Percentiles rank a stretch among this genome's conserved stretches.
These are phyloP conservation scores for Allium fistulosum DNA, from an alignment of 106 monocot species.

Conservation along the genomic window DNA sequence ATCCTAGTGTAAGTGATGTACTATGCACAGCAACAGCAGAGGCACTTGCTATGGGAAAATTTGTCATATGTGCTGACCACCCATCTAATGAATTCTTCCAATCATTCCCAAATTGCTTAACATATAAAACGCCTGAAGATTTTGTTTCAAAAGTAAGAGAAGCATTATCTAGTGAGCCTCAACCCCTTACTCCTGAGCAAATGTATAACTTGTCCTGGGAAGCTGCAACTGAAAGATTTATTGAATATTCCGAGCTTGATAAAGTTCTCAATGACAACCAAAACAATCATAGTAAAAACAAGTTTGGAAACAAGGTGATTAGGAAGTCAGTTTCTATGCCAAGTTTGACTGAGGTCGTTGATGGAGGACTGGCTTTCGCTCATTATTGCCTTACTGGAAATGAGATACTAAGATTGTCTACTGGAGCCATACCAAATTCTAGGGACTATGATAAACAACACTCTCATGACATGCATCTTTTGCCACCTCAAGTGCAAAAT, in stretches of 20 bases:
- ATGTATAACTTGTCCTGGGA: slow-evolving; percentile 91
- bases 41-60: slow-evolving; percentile 99
- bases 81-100: slow-evolving; percentile 97
- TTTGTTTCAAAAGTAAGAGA: slow-evolving; percentile 78
- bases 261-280: slow-evolving; percentile 31
- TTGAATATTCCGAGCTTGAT: slow-evolving; percentile 86
- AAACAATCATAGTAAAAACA: not conserved
- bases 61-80: slow-evolving; percentile 96
- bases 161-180: slow-evolving; percentile 68
- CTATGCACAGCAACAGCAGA: slow-evolving; percentile 98
- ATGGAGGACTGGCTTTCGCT: slow-evolving; percentile 82
- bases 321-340: slow-evolving; percentile 62
- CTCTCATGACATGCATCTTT: slow-evolving; percentile 60
- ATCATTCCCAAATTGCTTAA: slow-evolving; percentile 89
- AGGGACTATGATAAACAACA: slow-evolving; percentile 76
- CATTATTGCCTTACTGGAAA: slow-evolving; percentile 88
- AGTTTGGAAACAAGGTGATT: not conserved
- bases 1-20: slow-evolving; percentile 95
- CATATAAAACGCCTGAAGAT: slow-evolving; percentile 79
- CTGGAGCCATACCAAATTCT: slow-evolving; percentile 81
- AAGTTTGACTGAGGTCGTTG: slow-evolving; percentile 42
- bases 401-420: slow-evolving; percentile 67
- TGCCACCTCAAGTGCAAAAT: slow-evolving; percentile 71
- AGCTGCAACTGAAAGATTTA: slow-evolving; percentile 84
- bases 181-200: slow-evolving; percentile 71